phyloP scores from a whole-genome alignment of 345 rosid species.

The Bruguiera gymnorhiza region DNA sequence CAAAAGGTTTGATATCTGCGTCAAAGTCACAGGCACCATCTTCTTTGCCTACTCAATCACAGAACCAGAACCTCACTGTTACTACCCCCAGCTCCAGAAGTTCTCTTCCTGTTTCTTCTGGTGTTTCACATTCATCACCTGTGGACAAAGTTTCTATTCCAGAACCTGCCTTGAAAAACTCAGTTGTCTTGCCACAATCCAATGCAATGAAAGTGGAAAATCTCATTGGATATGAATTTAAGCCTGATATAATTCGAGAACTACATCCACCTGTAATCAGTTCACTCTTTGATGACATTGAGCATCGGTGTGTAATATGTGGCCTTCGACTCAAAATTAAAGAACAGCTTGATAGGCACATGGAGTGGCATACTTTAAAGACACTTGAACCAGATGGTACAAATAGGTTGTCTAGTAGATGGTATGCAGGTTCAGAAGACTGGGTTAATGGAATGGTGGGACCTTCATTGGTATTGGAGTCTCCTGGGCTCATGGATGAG shows the following conservation, averaged over 20 bases:
- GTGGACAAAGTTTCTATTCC: slow-evolving; percentile 35
- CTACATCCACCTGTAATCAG: slow-evolving; percentile 67
- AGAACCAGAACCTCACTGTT: slow-evolving; percentile 37
- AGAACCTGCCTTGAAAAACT: slow-evolving; percentile 34
- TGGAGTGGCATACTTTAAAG: slow-evolving; percentile 67
- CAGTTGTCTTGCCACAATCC: slow-evolving; percentile 27
- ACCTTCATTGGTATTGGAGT: slow-evolving; percentile 37
- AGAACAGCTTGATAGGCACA: slow-evolving; percentile 65
- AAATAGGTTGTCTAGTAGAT: slow-evolving; percentile 44
- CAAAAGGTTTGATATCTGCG: slow-evolving; percentile 87
- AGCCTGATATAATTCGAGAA: slow-evolving; percentile 67
- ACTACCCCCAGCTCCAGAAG: slow-evolving; percentile 33
- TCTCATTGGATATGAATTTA: slow-evolving; percentile 72
- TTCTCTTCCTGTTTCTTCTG: slow-evolving; percentile 39
- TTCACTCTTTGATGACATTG: slow-evolving; percentile 60
- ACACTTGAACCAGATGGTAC: slow-evolving; percentile 33
- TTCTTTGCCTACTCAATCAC: slow-evolving; percentile 22
- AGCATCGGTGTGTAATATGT: slow-evolving; percentile 70
- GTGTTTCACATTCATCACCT: slow-evolving; percentile 28
- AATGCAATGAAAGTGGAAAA: slow-evolving; percentile 28
- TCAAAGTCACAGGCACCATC: slow-evolving; percentile 52
- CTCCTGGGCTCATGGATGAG: slow-evolving; percentile 30
- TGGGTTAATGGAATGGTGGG: slow-evolving; percentile 61
- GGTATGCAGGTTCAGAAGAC: slow-evolving; percentile 60
- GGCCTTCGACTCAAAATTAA: slow-evolving; percentile 65